Evolutionary conservation across 345 rosid species (phyloP), one percentile per base, ranked within the genome.

Genomic region (Hypericum androsaemum): DNA sequence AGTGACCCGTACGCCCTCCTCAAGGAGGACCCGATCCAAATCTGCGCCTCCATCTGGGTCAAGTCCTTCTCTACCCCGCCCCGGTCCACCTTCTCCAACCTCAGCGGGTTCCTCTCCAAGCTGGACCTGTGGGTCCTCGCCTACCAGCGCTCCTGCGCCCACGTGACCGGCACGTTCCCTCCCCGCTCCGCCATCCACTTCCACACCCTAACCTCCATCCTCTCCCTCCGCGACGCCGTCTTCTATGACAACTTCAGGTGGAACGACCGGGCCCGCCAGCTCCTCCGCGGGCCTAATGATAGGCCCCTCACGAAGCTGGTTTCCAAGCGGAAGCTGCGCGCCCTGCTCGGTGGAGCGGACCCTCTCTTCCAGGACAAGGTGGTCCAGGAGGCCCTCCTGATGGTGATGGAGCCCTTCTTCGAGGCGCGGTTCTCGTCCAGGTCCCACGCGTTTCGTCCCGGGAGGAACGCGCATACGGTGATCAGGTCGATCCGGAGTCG

Each of bases 81-180:
- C 36, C 42, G 71, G 44, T 44, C 74, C 49, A 69, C 75, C 11
- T 84, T 84, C 61, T 70, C 80, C 0, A 81, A 92, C 64, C 80
- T 92, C 71, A 76, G 88, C 0, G 96, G 96, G 58, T 92, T 82
- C 64, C 83, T 92, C 68, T 75, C 86, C 12, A 85, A 92, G 62
- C 80, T 88, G 60, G 98, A 87, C 60, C 79, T 92, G 46, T 88
- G 98, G 95, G 77, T 85, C 66, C 70, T 85, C 54, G 98, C 96
- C 37, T 92, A 88, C 71, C 96, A 92, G 59, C 86, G 98, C 10
- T 65, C 86, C 8, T 74, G 80, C 46, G 95, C 96, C 41, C 83
- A 83, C 12, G 70, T 75, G 12, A 83, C 90, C 37, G 96, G 94
- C 44, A 70, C 86, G 8, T 85, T 92, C 77, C 97, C 98, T 52